Evolutionary conservation across 495 filamentous ascomycete genomes (phyloP).

Genomic region (Clohesyomyces aquaticus): DNA sequence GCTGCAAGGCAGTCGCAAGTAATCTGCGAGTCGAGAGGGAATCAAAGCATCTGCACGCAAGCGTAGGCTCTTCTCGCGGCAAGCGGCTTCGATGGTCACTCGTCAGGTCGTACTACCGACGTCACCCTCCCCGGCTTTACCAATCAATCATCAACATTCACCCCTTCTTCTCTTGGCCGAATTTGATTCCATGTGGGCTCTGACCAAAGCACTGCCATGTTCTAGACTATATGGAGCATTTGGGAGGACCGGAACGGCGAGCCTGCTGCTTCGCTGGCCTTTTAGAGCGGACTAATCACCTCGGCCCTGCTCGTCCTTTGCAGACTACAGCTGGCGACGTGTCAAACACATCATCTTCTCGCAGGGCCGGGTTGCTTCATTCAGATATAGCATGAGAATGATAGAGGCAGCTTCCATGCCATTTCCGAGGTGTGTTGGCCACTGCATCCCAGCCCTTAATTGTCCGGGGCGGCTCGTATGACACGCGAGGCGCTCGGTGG

Average conservation of each 20-base stretch:
- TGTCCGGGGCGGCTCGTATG: not conserved
- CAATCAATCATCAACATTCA: not conserved
- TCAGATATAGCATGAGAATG: not conserved
- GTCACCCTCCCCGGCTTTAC: not conserved
- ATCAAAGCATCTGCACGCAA: not conserved
- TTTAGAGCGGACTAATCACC: not conserved
- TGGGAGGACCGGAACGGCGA: not conserved
- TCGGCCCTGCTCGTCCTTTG: not conserved
- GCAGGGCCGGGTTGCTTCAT: not conserved
- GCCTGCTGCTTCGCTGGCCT: not conserved
- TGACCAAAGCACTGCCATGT: not conserved
- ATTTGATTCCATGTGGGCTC: not conserved
- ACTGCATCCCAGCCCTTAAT: not conserved
- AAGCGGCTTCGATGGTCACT: not conserved
- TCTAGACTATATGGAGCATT: not conserved
- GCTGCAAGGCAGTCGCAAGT: not conserved
- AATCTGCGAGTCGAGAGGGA: not conserved
- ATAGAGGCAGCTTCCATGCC: not conserved
- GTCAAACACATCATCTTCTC: not conserved
- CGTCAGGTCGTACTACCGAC: not conserved
- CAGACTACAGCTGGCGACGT: not conserved
- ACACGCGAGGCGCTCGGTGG: not conserved
- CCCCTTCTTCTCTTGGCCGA: not conserved
- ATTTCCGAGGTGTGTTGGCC: not conserved
- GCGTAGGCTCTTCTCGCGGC: not conserved